Base-by-base conservation (phyloP, 2,329 filamentous ascomycete species). In the Ophiostoma angusticollis region DNA sequence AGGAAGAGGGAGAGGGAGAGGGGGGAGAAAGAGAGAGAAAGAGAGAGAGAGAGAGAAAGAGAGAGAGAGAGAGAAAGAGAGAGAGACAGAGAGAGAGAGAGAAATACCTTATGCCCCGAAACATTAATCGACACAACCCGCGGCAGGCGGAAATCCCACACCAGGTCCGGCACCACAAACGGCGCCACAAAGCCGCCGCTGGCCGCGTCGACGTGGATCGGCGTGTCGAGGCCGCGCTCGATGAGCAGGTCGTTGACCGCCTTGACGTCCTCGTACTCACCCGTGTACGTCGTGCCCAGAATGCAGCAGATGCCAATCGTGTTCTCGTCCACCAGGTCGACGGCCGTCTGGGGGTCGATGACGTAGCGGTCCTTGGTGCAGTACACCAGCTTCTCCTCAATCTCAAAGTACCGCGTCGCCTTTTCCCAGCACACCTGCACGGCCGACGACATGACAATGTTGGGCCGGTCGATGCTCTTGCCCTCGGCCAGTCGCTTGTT, bases 371-470 rank as follows among this genome's bases (percentile, higher is more conserved):
- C 70, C 2, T 61, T 59, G 0, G 71, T 71, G 59, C 75, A 80
- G 58, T 73, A 77, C 23, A 79, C 73, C 8, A 72, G 86, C 61
- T 83, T 84, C 67, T 95, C 87, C 50, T 95, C 89, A 30, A 95
- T 74, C 53, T 96, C 89, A 52, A 93, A 91, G 64, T 93, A 93
- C 37, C 85, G 72, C 5, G 80, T 76, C 1, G 81, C 80, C 67
- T 95, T 95, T 60, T 95, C 86, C 87, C 87, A 95, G 69, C 86
- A 94, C 29, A 95, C 89, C 63, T 96, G 89, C 2, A 95, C 89
- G 23, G 89, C 87, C 19, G 84, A 85, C 52, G 84, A 91, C 89
- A 96, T 95, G 67, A 96, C 66, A 45, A 96, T 80, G 62, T 96
- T 96, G 40, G 89, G 89, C 31, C 72, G 72, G 46, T 86, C 83